Evolutionary conservation across 768 basidiomycete species (phyloP), one percentile per base, ranked within the genome.

Genomic region (Phanerodontia chrysosporium): DNA sequence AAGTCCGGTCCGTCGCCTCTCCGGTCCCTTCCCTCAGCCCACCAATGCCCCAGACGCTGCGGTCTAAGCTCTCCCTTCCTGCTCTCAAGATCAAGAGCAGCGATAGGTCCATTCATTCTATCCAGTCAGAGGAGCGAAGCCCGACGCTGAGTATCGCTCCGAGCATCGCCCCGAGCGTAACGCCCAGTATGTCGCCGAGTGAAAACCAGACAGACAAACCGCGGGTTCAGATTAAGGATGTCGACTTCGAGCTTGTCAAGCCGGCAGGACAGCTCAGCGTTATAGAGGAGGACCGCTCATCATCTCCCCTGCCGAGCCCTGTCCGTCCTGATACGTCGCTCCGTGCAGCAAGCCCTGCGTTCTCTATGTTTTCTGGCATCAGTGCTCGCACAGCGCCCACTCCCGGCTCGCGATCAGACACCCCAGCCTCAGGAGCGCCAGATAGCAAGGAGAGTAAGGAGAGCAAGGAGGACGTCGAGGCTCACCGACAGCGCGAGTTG

Each of bases 231-330:
- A 86, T 92, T 8, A 75, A 89, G 67, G 87, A 92, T 67, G 86
- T 85, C 78, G 90, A 92, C 63, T 92, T 93, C 63, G 87, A 91
- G 72, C 80, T 92, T 14, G 78, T 92, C 32, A 77, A 81, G 24
- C 90, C 90, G 0, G 24, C 53, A 0, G 54, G 35, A n/a, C 54
- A 54, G 32, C 46, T 51, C 5, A 49, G 48, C 2, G 60, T 58
- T 51, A 70, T 73, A 12, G 85, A 83, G 65, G 83, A 85, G 55
- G 87, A 89, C 51, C 84, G 83, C 3, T 22, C 48, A 8, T 12
- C 32, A 2, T 53, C 57, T 22, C 58, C 59, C 0, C 55, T 62
- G 36, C 67, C 64, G 1, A 67, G 63, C 35, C 66, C 69, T 16
- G 53, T 60, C 14, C 61, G 58, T 9, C 54, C 56, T 2, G 66